phyloP scores from a whole-genome alignment of 2,329 filamentous ascomycete genomes.

The Teratosphaeriaceae sp. region DNA sequence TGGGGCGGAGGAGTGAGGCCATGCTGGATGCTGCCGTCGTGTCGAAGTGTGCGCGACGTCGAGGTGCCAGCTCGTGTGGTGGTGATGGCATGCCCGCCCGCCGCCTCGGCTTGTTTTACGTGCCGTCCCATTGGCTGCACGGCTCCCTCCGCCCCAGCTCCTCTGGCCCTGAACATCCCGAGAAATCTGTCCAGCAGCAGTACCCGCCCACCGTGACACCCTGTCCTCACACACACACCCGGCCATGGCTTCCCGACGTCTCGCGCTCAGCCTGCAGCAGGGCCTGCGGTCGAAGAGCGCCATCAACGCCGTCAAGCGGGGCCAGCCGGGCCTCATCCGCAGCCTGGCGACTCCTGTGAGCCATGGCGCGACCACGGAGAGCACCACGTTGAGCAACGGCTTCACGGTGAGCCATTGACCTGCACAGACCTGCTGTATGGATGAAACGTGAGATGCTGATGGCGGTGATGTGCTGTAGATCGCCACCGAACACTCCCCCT shows the following conservation, averaged over 20 bases:
- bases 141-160: background rate
- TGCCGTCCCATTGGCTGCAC: background rate
- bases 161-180: background rate
- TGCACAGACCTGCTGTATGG: background rate
- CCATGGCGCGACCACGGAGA: conserved; percentile 77
- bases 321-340: conserved; percentile 64
- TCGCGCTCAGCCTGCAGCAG: conserved; percentile 90
- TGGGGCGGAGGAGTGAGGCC: conserved; percentile 44
- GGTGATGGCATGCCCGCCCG: background rate
- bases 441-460: background rate
- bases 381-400: conserved; percentile 94
- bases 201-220: conserved; percentile 31
- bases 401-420: conserved; percentile 61
- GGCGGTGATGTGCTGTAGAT: conserved; percentile 53
- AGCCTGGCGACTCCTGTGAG: conserved; percentile 80
- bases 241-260: conserved; percentile 90
- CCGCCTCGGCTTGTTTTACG: background rate
- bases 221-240: conserved; percentile 26
- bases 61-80: background rate
- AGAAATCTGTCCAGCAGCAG: background rate
- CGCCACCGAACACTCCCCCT: conserved; percentile 95
- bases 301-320: conserved; percentile 60
- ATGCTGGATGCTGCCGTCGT: conserved; percentile 1
- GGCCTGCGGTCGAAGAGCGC: conserved; percentile 82
- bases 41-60: background rate